These are phyloP conservation scores for Ophidiomyces ophidiicola DNA, from an alignment of 2,329 filamentous ascomycete genomes.

Conservation along the genomic window DNA sequence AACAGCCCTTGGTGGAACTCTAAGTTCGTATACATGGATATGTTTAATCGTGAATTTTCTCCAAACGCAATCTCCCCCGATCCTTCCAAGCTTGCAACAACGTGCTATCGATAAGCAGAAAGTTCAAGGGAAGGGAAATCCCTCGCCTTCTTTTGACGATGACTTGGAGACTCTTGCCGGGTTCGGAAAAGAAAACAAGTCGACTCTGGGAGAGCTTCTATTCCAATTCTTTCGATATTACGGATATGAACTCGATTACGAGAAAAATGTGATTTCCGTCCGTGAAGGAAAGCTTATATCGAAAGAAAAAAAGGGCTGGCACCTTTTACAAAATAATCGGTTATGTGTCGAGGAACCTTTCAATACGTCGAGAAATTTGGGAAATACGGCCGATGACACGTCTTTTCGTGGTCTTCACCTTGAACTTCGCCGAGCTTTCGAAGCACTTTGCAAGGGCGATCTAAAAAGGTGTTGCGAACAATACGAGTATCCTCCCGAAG, in stretches of 20 bases:
- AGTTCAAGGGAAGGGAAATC: conserved; percentile 47
- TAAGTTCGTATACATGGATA: conserved; percentile 99
- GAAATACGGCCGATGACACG: conserved; percentile 91
- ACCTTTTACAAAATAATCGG: conserved; percentile 63
- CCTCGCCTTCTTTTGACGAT: conserved; percentile 67
- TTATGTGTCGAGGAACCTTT: conserved; percentile 96
- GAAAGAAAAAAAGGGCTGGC: conserved; percentile 82
- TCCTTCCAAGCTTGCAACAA: conserved; percentile 77
- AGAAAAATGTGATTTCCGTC: conserved; percentile 71
- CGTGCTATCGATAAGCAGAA: conserved; percentile 43
- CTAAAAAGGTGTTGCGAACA: conserved; percentile 75
- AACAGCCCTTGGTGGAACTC: conserved; percentile 74
- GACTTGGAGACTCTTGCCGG: conserved; percentile 62
- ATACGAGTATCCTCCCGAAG: conserved; percentile 77
- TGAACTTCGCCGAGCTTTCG: conserved; percentile 80
- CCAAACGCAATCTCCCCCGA: conserved; percentile 70
- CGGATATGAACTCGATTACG: conserved; percentile 84
- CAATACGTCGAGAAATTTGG: conserved; percentile 76
- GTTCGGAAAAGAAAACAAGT: conserved; percentile 68
- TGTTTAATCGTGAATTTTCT: conserved; percentile 96
- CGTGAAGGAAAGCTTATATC: conserved; percentile 65
- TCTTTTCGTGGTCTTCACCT: conserved; percentile 84
- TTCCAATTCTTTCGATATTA: conserved; percentile 96
- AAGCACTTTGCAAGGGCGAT: conserved; percentile 64
- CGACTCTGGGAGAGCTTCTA: conserved; percentile 70